Base-by-base conservation (phyloP, 2,329 filamentous ascomycete genomes). In the Ustilaginoidea virens region DNA sequence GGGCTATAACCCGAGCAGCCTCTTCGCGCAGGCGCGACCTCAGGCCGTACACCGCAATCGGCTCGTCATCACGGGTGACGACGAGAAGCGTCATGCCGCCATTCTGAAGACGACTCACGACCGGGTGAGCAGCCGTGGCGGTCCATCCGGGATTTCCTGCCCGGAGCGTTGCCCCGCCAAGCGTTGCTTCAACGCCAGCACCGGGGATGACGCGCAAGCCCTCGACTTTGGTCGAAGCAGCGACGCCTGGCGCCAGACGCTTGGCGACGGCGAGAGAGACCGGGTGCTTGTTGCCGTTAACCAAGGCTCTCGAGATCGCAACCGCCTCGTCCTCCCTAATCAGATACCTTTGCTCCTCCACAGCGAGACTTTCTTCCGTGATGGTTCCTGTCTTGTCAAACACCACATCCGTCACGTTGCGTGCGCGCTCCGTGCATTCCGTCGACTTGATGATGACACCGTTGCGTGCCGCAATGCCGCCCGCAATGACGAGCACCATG, bases 351-450 rank as follows among this genome's bases (percentile, higher is more conserved):
- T 42, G 33, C 11, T 38, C 35, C 10, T 42, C 23, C 15, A 51
- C 46, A 12, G 44, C 40, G 7, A 52, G 41, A 10, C 56, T 50
- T 0, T 60, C 66, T 16, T 54, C 49, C 0, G 70, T 74, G 14
- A 77, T 48, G 1, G 69, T 77, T 1, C 73, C 71, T 0, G 71
- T 77, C 50, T 76, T 78, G 53, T 77, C 69, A 34, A 78, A 72
- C 1, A 76, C 56, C 3, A 73, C 54, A 37, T 71, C 61, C 0
- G 62, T 65, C 3, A 60, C 52, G 30, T 66, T 68, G 23, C 55
- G 52, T 3, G 60, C 61, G 3, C 56, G 46, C 39, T 74, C 68
- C 3, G 69, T 65, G 4, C 55, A 58, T 23, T 64, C 53, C 0
- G 63, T 61, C 3, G 65, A 58, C 44, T 72, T 69, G 46, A 75